These are phyloP conservation scores for Sphaerulina vaccinii DNA, from an alignment of 2,329 filamentous ascomycete species.

Conservation along the genomic window DNA sequence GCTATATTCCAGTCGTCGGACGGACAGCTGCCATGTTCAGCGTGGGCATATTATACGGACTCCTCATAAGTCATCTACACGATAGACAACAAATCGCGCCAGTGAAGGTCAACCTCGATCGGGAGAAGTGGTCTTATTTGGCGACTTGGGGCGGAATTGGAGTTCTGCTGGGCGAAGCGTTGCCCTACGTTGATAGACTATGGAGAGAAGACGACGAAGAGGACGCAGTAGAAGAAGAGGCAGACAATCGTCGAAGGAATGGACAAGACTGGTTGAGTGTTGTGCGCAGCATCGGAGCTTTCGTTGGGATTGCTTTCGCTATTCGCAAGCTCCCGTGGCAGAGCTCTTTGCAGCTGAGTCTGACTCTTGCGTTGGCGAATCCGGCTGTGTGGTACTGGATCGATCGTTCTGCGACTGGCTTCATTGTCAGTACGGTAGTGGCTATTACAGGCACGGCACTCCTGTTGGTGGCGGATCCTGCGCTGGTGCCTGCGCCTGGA, in stretches of 20 bases:
- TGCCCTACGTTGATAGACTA: constrained; percentile 80
- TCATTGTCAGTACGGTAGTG: constrained; percentile 73
- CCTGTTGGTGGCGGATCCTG: constrained; percentile 72
- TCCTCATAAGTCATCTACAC: constrained; percentile 77
- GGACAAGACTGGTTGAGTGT: constrained; percentile 64
- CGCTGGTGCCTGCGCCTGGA: constrained; percentile 70
- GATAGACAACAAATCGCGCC: constrained; percentile 64
- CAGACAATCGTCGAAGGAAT: constrained; percentile 21
- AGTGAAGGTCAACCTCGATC: constrained; percentile 59
- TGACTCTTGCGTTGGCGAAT: constrained; percentile 86
- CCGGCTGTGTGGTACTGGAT: constrained; percentile 95
- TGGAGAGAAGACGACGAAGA: constrained; percentile 60
- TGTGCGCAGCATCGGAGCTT: constrained; percentile 67
- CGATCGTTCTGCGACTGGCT: constrained; percentile 82
- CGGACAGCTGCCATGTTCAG: constrained; percentile 62
- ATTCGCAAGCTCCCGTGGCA: constrained; percentile 92
- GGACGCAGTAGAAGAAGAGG: constrained; percentile 38
- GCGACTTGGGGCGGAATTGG: constrained; percentile 79
- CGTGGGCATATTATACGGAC: constrained; percentile 79
- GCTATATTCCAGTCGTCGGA: constrained; percentile 45
- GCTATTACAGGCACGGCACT: constrained; percentile 71
- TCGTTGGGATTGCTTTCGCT: constrained; percentile 71
- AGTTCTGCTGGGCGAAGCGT: constrained; percentile 70
- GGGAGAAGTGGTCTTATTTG: constrained; percentile 65
- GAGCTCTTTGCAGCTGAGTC: constrained; percentile 87